Conservation (phyloP, 169 alveolate species). For the Plasmodium vinckei region DNA sequence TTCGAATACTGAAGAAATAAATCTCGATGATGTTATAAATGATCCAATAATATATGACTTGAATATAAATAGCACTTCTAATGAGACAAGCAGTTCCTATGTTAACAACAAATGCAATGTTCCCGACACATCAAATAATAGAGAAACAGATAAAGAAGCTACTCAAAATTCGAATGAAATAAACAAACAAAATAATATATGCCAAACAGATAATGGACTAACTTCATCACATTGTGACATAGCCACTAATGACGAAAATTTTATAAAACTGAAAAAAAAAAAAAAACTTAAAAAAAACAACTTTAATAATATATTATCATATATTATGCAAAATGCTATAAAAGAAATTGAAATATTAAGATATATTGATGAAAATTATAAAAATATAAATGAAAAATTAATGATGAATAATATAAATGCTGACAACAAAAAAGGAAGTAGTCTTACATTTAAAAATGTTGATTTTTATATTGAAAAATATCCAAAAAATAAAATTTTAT, state of each 20-base stretch:
- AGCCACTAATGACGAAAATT: conserved; percentile 9
- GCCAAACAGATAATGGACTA: neutral
- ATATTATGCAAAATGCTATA: conserved; percentile 52
- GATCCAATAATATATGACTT: neutral
- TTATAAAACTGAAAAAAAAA: conserved; percentile 5
- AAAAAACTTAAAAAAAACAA: conserved; percentile 36
- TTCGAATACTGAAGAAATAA: neutral
- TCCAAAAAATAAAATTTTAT: conserved; percentile 69
- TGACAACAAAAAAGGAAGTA: conserved; percentile 49
- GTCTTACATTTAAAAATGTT: conserved; percentile 53
- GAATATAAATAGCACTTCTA: neutral
- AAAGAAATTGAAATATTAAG: conserved; percentile 66
- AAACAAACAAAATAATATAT: neutral
- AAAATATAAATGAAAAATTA: conserved; percentile 62
- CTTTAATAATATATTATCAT: conserved; percentile 28
- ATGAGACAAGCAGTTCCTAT: neutral
- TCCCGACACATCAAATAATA: neutral
- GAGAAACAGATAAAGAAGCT: neutral
- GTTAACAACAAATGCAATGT: neutral
- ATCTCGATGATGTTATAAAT: conserved; percentile 15
- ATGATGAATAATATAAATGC: conserved; percentile 52
- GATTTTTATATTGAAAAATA: conserved; percentile 66
- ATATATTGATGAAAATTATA: conserved; percentile 62
- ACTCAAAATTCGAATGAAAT: no score
- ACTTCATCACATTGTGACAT: neutral